A percentile compares a stretch with the other conserved stretches of the same genome.
Evolutionary conservation across 2,329 filamentous ascomycete genomes (phyloP).

Genomic region (Penicillium expansum): DNA sequence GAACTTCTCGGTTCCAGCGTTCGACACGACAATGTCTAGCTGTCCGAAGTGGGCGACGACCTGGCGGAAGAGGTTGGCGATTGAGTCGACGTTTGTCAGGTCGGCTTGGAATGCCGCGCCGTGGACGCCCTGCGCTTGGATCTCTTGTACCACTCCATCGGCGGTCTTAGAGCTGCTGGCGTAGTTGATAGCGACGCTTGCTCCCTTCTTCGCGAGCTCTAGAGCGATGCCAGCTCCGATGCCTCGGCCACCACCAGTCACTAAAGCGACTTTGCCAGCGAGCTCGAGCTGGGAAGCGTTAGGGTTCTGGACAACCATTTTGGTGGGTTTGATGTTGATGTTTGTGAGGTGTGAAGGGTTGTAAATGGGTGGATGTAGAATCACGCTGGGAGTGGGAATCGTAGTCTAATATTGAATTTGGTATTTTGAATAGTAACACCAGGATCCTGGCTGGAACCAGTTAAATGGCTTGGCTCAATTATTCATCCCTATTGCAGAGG

Average conservation of each 20-base stretch:
- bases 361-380: background rate
- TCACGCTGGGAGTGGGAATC: background rate
- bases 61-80: conserved; percentile 61
- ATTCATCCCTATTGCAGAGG: background rate
- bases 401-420: conserved; percentile 1
- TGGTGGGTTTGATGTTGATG: background rate
- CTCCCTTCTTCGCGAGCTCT: conserved; percentile 41
- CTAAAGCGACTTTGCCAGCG: conserved; percentile 39
- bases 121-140: conserved; percentile 63
- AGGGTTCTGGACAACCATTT: conserved; percentile 20
- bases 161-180: conserved; percentile 63
- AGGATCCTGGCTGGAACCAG: background rate
- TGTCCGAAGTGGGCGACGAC: conserved; percentile 57
- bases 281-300: conserved; percentile 19
- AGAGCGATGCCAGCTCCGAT: conserved; percentile 44
- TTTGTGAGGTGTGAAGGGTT: background rate
- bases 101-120: conserved; percentile 67
- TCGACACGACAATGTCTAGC: conserved; percentile 40
- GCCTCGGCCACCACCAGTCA: conserved; percentile 39
- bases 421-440: background rate
- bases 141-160: conserved; percentile 63
- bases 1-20: conserved; percentile 53
- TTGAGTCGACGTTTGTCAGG: conserved; percentile 63
- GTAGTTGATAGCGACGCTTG: conserved; percentile 43
- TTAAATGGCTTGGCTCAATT: background rate